Percentiles rank a stretch among this genome's conserved stretches.
Conservation (phyloP, 441 rosid genomes). For the Isatis lusitanica region DNA sequence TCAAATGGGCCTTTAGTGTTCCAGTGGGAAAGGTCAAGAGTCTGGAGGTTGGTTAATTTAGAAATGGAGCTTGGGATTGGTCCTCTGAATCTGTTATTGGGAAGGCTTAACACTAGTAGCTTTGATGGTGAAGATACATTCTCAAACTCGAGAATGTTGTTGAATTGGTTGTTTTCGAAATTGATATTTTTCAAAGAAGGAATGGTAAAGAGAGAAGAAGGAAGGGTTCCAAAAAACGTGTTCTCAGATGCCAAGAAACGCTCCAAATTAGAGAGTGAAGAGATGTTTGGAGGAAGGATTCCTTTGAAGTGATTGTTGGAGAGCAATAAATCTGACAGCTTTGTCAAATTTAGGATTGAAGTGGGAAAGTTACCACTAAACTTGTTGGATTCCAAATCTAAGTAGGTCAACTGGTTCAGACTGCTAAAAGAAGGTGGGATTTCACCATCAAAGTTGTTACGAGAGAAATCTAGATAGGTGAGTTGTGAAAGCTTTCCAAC, state of each 20-base stretch:
- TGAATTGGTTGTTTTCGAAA: not conserved
- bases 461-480: not conserved
- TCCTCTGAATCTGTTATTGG: not conserved
- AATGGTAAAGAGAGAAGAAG: not conserved
- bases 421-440: not conserved
- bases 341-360: not conserved
- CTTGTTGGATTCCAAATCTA: not conserved
- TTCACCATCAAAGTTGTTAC: not conserved
- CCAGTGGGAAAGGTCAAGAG: not conserved
- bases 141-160: not conserved
- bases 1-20: not conserved
- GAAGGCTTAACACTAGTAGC: not conserved
- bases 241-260: fast-evolving
- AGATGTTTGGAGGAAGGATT: too few species aligned
- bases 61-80: not conserved
- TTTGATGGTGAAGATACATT: not conserved
- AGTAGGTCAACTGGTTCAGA: not conserved
- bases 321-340: not conserved
- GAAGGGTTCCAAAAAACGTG: not conserved
- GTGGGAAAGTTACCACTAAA: not conserved
- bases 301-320: too few species aligned
- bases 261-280: not conserved
- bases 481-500: not conserved
- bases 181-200: not conserved
- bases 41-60: not conserved